phyloP scores from a whole-genome alignment of 805 yeast genomes.

The Cyberlindnera japonica region DNA sequence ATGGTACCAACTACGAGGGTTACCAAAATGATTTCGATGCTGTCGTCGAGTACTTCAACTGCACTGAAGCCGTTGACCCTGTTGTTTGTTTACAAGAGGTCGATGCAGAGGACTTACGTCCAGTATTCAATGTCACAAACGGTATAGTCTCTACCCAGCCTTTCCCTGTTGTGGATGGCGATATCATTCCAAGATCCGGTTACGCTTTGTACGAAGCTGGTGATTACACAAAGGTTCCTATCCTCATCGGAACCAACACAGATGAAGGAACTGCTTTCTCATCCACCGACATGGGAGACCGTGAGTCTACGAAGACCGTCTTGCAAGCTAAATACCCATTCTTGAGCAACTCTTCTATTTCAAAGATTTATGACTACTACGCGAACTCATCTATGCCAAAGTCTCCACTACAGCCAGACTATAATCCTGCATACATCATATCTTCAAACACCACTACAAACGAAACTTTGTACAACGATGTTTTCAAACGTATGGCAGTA shows the following conservation, averaged over 20 bases:
- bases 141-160: constrained; percentile 4
- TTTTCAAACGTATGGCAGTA: constrained; percentile 5
- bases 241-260: constrained; percentile 24
- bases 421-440: constrained; percentile 2
- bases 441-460: constrained; percentile 2
- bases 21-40: constrained; percentile 6
- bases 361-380: constrained; percentile 5
- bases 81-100: constrained; percentile 16
- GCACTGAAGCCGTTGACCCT: constrained; percentile 10
- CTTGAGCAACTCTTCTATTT: constrained; percentile 11
- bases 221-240: constrained; percentile 19
- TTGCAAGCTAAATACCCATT: constrained; percentile 2
- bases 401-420: constrained; percentile 17
- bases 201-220: constrained; percentile 11
- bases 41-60: constrained; percentile 11
- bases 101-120: constrained; percentile 7
- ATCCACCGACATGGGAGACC: constrained; percentile 1
- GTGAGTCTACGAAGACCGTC: constrained; percentile 3
- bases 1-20: constrained; percentile 5
- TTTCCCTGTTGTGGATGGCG: constrained; percentile 19
- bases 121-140: constrained; percentile 15
- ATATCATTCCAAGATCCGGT: constrained; percentile 15
- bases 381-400: constrained; percentile 3
- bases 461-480: constrained; percentile 2
- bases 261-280: constrained; percentile 21